phyloP scores from a whole-genome alignment of 2,329 filamentous ascomycete species.

The Ciborinia camelliae region DNA sequence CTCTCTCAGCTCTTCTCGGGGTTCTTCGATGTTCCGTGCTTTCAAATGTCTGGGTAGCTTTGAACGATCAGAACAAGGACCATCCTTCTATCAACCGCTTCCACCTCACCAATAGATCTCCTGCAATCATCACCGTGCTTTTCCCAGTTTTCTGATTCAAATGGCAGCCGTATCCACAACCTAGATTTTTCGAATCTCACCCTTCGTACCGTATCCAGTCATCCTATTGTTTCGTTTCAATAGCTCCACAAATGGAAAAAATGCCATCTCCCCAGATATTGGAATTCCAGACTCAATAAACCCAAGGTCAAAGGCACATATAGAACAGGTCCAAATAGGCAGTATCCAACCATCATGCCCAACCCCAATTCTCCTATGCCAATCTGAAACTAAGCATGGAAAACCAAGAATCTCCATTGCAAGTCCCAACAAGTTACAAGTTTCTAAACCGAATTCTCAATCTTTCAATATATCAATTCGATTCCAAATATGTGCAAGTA shows the following conservation, averaged over 20 bases:
- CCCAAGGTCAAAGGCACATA: neutral
- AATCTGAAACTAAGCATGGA: neutral
- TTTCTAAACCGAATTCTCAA: neutral
- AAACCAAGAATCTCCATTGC: neutral
- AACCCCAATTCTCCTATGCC: neutral
- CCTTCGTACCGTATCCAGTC: neutral
- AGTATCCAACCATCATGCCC: neutral
- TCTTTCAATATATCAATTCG: neutral
- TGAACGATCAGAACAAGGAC: neutral
- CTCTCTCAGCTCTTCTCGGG: neutral
- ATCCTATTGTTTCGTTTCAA: neutral
- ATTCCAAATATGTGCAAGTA: neutral
- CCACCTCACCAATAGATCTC: neutral
- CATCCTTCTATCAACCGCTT: neutral
- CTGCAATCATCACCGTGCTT: neutral
- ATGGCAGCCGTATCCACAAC: neutral
- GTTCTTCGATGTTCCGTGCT: conserved; percentile 1
- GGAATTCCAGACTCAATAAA: neutral
- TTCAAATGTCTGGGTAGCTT: neutral
- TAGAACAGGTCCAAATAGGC: neutral
- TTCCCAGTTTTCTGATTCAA: neutral
- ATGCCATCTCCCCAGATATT: neutral
- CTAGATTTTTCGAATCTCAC: neutral
- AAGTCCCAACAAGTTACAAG: neutral
- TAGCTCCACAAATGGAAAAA: neutral